Conservation (phyloP, 768 basidiomycete genomes). For the Dictyophora rubrovolvata region DNA sequence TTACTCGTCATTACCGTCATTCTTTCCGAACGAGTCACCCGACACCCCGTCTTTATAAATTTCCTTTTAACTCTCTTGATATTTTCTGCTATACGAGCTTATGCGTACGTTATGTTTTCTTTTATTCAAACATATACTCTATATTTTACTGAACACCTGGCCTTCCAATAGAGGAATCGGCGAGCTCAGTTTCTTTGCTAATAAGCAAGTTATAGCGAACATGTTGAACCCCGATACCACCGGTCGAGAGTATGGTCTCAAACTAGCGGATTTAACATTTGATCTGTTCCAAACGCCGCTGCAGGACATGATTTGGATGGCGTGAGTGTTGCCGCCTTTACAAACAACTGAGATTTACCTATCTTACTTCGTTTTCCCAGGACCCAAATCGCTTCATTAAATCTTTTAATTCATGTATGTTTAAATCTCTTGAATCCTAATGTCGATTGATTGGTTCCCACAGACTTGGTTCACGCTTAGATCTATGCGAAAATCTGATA, state of each 20-base stretch:
- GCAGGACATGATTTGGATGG: background rate
- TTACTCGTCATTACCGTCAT: background rate
- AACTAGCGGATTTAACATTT: background rate
- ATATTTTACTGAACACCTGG: background rate
- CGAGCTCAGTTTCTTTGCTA: background rate
- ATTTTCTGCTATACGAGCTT: background rate
- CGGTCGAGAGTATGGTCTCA: background rate
- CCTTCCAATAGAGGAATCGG: background rate
- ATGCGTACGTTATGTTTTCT: background rate
- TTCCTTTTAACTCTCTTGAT: background rate
- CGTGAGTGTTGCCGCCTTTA: background rate
- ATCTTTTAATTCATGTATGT: background rate
- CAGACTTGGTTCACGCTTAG: background rate
- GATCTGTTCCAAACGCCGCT: background rate
- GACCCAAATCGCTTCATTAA: background rate
- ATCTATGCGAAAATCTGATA: background rate
- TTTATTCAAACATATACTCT: background rate
- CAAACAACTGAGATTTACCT: background rate
- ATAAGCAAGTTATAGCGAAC: background rate
- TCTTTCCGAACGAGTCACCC: background rate
- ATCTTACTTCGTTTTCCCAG: background rate
- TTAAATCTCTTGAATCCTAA: background rate
- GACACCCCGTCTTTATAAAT: constrained; percentile 2
- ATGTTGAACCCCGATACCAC: background rate
- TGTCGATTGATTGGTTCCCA: background rate